Evolutionary conservation across 225 moss, liverwort and hornwort species (phyloP), one percentile per base, ranked within the genome.

Genomic region (Sphagnum contortum): DNA sequence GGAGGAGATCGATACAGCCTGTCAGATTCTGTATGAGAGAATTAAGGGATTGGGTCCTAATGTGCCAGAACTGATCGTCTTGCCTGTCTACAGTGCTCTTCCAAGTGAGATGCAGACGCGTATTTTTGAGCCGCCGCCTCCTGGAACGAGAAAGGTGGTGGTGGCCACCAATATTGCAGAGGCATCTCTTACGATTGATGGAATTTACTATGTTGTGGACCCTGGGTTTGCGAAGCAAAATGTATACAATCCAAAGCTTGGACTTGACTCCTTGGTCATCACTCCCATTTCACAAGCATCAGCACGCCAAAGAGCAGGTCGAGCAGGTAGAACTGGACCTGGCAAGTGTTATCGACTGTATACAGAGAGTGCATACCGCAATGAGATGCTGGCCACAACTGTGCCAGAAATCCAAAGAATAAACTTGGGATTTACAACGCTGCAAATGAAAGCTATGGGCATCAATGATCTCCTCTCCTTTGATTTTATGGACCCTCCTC

Each of bases 101-200:
- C 96, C 96, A 12, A 98, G 96, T 78, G 96, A 98, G 71, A 98
- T 98, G 96, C 96, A 98, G 70, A 92, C 96, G 4, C 80, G 96
- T 59, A 98, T 98, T 57, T 98, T 98, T 72, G 96, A 98, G 67
- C 85, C 96, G 4, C 88, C 96, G 45, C 93, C 96, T 45, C 89
- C 87, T 8, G 96, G 93, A 72, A 98, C 96, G 12, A 80, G 96
- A 71, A 98, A 98, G 71, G 93, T 93, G 65, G 96, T 98, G 7
- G 93, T 98, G 52, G 96, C 93, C 9, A 91, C 96, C 4, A 98
- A 98, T 68, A 98, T 98, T 74, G 96, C 96, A 4, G 96, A 98
- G 68, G 89, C 96, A 48, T 98, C 96, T 66, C 87, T 98, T 44
- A 98, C 96, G 2, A 93, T 98, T 60, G 93, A 98, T 77, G 96